Evolutionary conservation across 768 basidiomycete genomes (phyloP).

Genomic region (Grammothele lineata): DNA sequence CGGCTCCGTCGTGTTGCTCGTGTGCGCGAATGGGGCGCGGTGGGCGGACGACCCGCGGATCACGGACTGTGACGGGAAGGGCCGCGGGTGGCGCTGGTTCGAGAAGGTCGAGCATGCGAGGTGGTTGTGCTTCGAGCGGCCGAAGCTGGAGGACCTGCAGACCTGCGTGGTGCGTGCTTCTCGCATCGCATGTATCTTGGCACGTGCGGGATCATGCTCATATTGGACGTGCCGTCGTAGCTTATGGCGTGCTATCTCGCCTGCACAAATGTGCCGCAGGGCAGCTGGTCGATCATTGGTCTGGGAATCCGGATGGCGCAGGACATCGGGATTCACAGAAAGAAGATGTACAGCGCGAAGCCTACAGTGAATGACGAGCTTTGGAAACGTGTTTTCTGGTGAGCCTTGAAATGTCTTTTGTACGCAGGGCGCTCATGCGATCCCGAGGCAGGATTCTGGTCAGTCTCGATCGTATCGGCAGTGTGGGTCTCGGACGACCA

Average conservation of each 20-base stretch:
- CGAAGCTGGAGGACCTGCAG: constrained; percentile 11
- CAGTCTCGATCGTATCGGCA: constrained; percentile 38
- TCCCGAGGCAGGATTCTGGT: constrained; percentile 43
- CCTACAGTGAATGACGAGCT: constrained; percentile 59
- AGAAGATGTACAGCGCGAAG: constrained; percentile 45
- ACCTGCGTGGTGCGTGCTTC: constrained; percentile 3
- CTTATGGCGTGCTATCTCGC: constrained; percentile 9
- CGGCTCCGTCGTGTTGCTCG: constrained; percentile 47
- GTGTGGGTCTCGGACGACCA: constrained; percentile 53
- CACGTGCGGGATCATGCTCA: neutral
- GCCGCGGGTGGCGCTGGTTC: constrained; percentile 43
- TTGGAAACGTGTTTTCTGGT: constrained; percentile 81
- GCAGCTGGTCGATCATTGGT: constrained; percentile 27
- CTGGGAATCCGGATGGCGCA: constrained; percentile 45
- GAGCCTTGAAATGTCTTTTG: constrained; percentile 8
- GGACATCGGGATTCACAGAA: constrained; percentile 75
- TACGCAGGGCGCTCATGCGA: neutral
- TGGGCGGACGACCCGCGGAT: constrained; percentile 42
- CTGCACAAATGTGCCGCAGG: constrained; percentile 1
- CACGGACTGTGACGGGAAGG: constrained; percentile 21
- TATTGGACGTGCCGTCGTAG: neutral
- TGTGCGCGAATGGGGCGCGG: constrained; percentile 48
- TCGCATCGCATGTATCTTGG: neutral
- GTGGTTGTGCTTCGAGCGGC: constrained; percentile 23
- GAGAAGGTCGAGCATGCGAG: constrained; percentile 34